phyloP scores from a whole-genome alignment of 352 stramenopile genomes.

The Pythium scleroteichum region DNA sequence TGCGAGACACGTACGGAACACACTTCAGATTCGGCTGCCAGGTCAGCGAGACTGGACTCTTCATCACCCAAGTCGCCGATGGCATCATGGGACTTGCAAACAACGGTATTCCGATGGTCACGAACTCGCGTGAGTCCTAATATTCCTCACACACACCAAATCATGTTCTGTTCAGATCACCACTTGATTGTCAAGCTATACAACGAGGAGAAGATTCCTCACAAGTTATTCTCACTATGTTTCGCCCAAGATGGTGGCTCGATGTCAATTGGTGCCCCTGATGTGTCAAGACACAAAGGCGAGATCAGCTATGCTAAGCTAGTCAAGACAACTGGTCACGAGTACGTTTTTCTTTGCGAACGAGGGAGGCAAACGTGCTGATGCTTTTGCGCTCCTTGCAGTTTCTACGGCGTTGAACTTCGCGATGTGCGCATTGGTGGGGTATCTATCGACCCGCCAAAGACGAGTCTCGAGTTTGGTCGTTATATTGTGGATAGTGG shows the following conservation, averaged over 20 bases:
- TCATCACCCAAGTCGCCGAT: conserved; percentile 81
- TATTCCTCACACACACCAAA: background rate
- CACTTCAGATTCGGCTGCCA: conserved; percentile 85
- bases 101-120: conserved; percentile 29
- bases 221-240: conserved; percentile 79
- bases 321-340: conserved; percentile 28
- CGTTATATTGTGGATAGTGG: conserved; percentile 86
- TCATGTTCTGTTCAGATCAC: conserved; percentile 34
- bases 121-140: background rate
- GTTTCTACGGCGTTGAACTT: conserved; percentile 72
- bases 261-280: conserved; percentile 64
- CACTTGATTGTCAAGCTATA: conserved; percentile 78
- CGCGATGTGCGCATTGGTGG: conserved; percentile 66
- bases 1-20: conserved; percentile 68
- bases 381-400: background rate
- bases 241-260: conserved; percentile 67
- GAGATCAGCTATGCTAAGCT: conserved; percentile 64
- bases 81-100: conserved; percentile 87
- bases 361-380: no score
- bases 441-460: conserved; percentile 53
- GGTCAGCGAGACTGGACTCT: conserved; percentile 67
- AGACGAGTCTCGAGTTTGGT: conserved; percentile 40
- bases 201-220: conserved; percentile 77
- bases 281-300: conserved; percentile 50
- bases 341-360: conserved; percentile 26